These are phyloP conservation scores for Claviceps arundinis DNA, from an alignment of 2,329 filamentous ascomycete species.

Conservation along the genomic window DNA sequence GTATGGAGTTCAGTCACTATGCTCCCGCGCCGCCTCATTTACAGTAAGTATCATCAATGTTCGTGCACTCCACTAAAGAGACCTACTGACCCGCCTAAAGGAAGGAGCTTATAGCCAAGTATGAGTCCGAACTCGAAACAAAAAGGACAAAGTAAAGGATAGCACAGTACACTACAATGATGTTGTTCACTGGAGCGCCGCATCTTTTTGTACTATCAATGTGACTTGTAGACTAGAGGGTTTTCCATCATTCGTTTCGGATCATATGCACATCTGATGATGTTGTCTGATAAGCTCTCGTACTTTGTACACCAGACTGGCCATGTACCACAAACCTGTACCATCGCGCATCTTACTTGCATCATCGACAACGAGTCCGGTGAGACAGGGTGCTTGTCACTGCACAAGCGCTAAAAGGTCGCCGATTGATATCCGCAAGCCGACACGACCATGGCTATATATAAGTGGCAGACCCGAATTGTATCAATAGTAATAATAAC, in stretches of 20 bases:
- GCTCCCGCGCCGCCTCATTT: slow-evolving; percentile 73
- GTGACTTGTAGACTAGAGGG: neutral
- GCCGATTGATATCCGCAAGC: neutral
- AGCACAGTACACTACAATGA: neutral
- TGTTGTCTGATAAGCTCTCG: neutral
- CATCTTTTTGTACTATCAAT: neutral
- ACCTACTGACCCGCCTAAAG: slow-evolving; percentile 18
- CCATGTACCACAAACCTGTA: neutral
- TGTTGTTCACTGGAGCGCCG: neutral
- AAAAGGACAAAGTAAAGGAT: slow-evolving; percentile 37
- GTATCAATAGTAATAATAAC: no score
- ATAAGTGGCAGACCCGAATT: neutral
- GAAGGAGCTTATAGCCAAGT: slow-evolving; percentile 45
- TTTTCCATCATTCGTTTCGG: neutral
- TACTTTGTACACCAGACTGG: neutral
- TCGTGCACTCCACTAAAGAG: neutral
- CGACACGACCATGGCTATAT: neutral
- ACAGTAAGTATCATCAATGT: slow-evolving; percentile 50
- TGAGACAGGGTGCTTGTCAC: neutral
- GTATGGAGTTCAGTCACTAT: slow-evolving; percentile 98
- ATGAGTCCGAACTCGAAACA: slow-evolving; percentile 43
- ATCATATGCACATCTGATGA: neutral
- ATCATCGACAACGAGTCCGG: neutral
- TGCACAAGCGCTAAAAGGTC: neutral
- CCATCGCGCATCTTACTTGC: neutral